Evolutionary conservation across 306 rosid genomes (phyloP), one percentile per base, ranked within the genome.

Genomic region (Datisca glomerata): DNA sequence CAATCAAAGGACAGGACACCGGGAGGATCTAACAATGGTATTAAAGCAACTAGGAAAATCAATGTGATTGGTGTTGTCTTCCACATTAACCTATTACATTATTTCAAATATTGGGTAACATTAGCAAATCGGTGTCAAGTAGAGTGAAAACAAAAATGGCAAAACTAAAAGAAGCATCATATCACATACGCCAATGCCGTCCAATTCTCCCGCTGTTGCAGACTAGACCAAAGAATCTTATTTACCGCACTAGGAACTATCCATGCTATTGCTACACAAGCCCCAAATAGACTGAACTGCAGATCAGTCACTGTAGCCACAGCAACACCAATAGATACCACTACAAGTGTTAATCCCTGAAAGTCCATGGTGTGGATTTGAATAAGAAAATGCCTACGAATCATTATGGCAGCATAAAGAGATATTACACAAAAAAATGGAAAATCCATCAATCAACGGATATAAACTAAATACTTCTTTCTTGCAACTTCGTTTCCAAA

Each of bases 141-240:
- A 22, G 8, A 34, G 15, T 27, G 41, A 29, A 3, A 12, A 12
- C 18, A 24, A 22, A 31, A 23, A 25, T 18, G 12, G 21, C 13
- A 32, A 31, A 18, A 14, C 43, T n/a, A n/a, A 21, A 19, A 55
- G n/a, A 13, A 51, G n/a, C 20, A 18, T 27, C 33, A 45, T 49
- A 32, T 23, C 29, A 51, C 73, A 53, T 61, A 85, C 93, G 85
- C 85, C 61, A 85, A 59, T 35, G 96, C 93, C 3, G 89, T 74
- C 96, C 96, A 85, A 43, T 74, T 85, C 44, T 80, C 89, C 61
- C 74, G 85, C 58, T 85, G 96, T 63, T 85, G 96, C 49, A 85
- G 56, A 57, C 68, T 69, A 50, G 89, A 80, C 93, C 96, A 85
- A 50, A 77, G 89, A 65, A 85, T 80, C 67, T 80, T 80, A 55